These are phyloP conservation scores for Jaltomata sinuosa DNA, from an alignment of 257 asterid species.

Conservation along the genomic window DNA sequence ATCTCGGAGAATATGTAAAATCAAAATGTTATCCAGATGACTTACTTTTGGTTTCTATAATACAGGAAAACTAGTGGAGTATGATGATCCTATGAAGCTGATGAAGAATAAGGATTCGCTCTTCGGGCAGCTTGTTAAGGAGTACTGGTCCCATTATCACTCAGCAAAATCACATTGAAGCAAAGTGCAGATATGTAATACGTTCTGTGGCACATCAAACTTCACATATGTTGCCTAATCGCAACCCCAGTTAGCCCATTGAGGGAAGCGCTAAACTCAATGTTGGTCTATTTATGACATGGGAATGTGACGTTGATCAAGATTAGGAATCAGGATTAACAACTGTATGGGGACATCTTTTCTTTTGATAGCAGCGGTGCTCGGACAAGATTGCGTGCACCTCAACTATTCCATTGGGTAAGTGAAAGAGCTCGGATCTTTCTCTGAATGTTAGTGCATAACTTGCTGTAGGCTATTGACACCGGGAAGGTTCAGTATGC, in stretches of 20 bases:
- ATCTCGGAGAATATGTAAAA: neutral
- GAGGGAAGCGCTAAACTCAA: neutral
- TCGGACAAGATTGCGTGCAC: neutral
- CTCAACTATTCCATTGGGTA: neutral
- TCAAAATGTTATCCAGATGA: neutral
- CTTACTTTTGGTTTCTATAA: neutral
- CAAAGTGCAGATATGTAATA: neutral
- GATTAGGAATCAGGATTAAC: neutral
- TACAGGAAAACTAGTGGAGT: conserved; percentile 1
- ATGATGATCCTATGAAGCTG: neutral
- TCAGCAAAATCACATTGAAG: neutral
- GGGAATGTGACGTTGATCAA: neutral
- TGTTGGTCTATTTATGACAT: neutral
- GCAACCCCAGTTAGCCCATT: neutral
- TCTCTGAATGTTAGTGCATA: neutral
- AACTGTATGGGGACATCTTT: neutral
- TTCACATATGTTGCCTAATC: neutral
- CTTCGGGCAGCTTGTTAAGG: neutral
- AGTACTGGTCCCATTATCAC: neutral
- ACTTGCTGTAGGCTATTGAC: neutral
- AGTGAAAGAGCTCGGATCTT: neutral
- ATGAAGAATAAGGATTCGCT: neutral
- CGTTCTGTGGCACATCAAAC: neutral
- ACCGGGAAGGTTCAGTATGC: neutral
- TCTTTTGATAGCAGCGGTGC: neutral